These are phyloP conservation scores for Kluyveromyces nonfermentans DNA, from an alignment of 805 yeast species.

Conservation along the genomic window DNA sequence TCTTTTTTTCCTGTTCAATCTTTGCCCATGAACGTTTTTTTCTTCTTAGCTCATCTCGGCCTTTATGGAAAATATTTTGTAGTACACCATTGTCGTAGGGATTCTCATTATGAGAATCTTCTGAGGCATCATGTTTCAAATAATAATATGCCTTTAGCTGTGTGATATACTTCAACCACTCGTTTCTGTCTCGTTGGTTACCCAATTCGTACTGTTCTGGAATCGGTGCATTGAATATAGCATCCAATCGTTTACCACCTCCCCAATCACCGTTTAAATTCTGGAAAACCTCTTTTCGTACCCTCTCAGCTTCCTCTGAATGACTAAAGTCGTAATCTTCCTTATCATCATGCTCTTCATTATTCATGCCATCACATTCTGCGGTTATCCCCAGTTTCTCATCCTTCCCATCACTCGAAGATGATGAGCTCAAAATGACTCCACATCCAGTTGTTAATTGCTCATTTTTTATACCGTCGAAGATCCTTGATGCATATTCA, in stretches of 20 bases:
- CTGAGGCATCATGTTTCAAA: not conserved
- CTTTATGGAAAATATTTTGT: slow-evolving; percentile 4
- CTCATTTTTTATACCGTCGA: not conserved
- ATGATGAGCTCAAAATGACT: not conserved
- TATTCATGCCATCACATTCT: not conserved
- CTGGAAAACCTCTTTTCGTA: slow-evolving; percentile 22
- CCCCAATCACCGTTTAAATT: slow-evolving; percentile 54
- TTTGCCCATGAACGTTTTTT: slow-evolving; percentile 25
- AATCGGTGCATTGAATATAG: slow-evolving; percentile 33
- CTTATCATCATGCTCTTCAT: slow-evolving; percentile 1
- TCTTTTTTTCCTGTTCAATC: slow-evolving; percentile 42
- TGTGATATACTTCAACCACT: slow-evolving; percentile 23
- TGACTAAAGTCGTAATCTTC: slow-evolving; percentile 1
- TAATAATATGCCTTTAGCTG: slow-evolving; percentile 24
- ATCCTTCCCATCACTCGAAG: not conserved
- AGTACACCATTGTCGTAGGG: slow-evolving; percentile 5
- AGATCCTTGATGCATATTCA: slow-evolving; percentile 13
- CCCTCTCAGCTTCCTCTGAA: slow-evolving; percentile 11
- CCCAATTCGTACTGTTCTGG: slow-evolving; percentile 21
- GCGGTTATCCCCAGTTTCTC: not conserved
- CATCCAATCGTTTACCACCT: slow-evolving; percentile 55
- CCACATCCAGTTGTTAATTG: not conserved
- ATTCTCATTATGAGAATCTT: not conserved
- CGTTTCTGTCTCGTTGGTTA: slow-evolving; percentile 21
- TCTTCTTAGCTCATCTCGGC: slow-evolving; percentile 14